Base-by-base conservation (phyloP, 192 early-diverging fungal species). In the Ramicandelaber brevisporus region DNA sequence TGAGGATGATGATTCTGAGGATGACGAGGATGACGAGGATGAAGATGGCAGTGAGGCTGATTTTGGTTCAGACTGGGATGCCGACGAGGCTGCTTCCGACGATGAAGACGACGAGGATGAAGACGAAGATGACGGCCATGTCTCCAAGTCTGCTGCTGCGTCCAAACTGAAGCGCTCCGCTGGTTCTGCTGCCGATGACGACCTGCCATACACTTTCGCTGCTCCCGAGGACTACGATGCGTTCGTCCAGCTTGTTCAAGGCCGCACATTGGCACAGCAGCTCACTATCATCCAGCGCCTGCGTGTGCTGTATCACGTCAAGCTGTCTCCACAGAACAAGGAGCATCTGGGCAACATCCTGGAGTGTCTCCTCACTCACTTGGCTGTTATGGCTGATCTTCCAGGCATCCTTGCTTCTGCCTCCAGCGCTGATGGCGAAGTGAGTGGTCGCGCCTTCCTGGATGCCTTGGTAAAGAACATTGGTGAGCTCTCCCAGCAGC, bases 151-250 rank as follows among this genome's bases (percentile, higher is more conserved):
- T 9, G 39, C 21, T 6, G 17, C 5, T 13, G 43, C 31, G 12
- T 13, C 29, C 5, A 8, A 11, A 12, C 14, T 17, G n/a, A 17
- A 2, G 13, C 13, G 7, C 11, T 0, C 27, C 21, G 27, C 21
- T 4, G 6, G 12, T 7, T 14, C 38, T 13, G 37, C 12, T 12
- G 43, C 45, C 2, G 38, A 36, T 3, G 21, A 38, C 5, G 74
- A 77, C 34, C 36, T 90, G 25, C 80, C 84, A 1, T 93, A 57
- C 43, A 85, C 76, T 7, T 92, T 90, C 42, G 38, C 57, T 1
- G 82, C 79, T 17, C 92, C 92, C 1, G 50, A 48, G 3, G 60
- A 66, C 19, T 70, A 78, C 30, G 50, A 46, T 11, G 57, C 79
- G 21, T 78, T 89, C 34, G 37, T 71, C 18, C 40, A 48, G 26